Conservation (phyloP, 75 land plant genomes). For the Selaginella tamariscina region DNA sequence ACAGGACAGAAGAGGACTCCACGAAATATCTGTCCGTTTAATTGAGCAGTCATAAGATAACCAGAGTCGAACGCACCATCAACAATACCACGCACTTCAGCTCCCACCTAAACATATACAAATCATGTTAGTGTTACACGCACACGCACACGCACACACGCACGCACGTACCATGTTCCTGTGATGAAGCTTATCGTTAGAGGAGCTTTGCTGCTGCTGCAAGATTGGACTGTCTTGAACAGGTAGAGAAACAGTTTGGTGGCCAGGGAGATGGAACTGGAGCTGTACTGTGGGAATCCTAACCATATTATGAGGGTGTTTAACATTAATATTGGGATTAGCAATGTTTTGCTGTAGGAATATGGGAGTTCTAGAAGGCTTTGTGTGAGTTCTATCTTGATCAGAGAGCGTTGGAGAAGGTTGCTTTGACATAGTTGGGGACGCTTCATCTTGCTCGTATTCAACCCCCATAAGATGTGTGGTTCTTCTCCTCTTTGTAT, state of each 20-base stretch:
- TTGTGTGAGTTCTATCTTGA: not conserved
- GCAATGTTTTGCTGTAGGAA: not conserved
- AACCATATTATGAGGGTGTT: not conserved
- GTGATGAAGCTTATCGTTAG: not conserved
- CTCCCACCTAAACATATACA: not conserved
- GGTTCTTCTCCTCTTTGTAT: conserved; percentile 36
- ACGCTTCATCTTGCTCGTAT: conserved; percentile 47
- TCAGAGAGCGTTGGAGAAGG: not conserved
- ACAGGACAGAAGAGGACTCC: conserved; percentile 7
- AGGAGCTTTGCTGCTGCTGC: not conserved
- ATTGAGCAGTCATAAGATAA: conserved; percentile 13
- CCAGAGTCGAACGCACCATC: conserved; percentile 5
- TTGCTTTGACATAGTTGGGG: conserved; percentile 1
- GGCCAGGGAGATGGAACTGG: not conserved
- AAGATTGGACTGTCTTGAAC: not conserved
- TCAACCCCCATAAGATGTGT: conserved; percentile 21
- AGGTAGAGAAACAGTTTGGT: not conserved
- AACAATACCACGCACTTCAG: conserved; percentile 4
- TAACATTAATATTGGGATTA: not conserved
- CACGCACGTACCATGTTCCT: not conserved
- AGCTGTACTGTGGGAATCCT: not conserved
- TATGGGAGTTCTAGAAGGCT: not conserved
- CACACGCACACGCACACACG: not conserved
- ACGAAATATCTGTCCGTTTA: conserved; percentile 3
- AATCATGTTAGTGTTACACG: not conserved